Conservation (phyloP, 2,329 filamentous ascomycete genomes). For the Pestalotiopsis sp. region DNA sequence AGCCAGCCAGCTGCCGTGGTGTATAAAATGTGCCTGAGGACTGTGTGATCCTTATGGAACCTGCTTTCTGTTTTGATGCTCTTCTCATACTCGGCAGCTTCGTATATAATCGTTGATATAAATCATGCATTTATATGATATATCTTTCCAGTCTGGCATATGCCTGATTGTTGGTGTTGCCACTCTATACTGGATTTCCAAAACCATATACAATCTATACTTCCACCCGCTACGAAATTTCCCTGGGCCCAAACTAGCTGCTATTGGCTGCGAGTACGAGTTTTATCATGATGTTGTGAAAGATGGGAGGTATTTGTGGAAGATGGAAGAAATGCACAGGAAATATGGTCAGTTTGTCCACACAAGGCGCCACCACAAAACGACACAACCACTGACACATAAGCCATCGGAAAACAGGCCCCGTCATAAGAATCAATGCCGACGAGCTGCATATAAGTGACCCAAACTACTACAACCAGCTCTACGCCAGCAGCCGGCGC, state of each 20-base stretch:
- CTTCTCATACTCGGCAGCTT: neutral
- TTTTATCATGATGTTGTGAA: constrained; percentile 23
- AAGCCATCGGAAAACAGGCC: constrained; percentile 14
- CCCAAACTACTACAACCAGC: constrained; percentile 26
- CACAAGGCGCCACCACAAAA: neutral
- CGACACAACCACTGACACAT: neutral
- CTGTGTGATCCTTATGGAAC: neutral
- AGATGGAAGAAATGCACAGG: constrained; percentile 24
- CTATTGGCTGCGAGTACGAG: constrained; percentile 22
- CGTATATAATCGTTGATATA: neutral
- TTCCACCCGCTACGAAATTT: constrained; percentile 9
- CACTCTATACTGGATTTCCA: neutral
- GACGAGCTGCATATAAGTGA: constrained; percentile 32
- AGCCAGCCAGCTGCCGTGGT: no score
- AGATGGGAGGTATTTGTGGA: constrained; percentile 20
- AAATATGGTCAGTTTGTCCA: constrained; percentile 20
- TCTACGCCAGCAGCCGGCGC: constrained; percentile 18
- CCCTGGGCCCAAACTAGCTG: constrained; percentile 26
- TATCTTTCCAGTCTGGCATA: neutral
- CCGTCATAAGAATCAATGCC: constrained; percentile 34
- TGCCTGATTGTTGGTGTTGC: neutral
- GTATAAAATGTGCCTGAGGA: no score
- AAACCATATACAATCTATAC: neutral
- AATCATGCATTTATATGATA: neutral
- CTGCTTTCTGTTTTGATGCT: neutral